These are phyloP conservation scores for Fusarium fracticaudum DNA, from an alignment of 2,329 filamentous ascomycete species.

Conservation along the genomic window DNA sequence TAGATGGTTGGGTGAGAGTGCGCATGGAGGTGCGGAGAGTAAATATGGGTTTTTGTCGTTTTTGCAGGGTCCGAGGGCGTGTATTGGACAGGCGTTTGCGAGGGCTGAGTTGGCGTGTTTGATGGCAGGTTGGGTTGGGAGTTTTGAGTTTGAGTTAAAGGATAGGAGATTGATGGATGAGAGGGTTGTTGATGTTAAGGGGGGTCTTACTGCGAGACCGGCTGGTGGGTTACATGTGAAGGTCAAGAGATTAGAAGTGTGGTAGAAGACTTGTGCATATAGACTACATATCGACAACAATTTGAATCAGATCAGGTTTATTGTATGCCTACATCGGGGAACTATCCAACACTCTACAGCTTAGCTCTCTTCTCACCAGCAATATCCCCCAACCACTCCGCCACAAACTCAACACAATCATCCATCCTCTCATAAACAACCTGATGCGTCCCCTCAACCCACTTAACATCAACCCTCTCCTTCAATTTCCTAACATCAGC, in stretches of 20 bases:
- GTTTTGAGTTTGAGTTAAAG: constrained; percentile 70
- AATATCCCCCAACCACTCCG: not conserved
- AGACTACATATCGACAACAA: not conserved
- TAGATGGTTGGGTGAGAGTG: constrained; percentile 70
- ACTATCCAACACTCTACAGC: not conserved
- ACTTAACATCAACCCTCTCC: not conserved
- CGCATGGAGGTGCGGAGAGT: constrained; percentile 74
- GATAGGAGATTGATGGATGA: constrained; percentile 71
- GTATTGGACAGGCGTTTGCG: constrained; percentile 84
- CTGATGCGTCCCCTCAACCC: not conserved
- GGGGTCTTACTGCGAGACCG: constrained; percentile 76
- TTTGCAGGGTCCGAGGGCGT: constrained; percentile 83
- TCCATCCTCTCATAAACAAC: not conserved
- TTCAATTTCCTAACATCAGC: not conserved
- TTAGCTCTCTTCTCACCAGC: not conserved
- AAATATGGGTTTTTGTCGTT: constrained; percentile 86
- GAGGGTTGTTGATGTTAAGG: constrained; percentile 71
- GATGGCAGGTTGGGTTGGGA: constrained; percentile 79
- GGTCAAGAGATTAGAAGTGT: constrained; percentile 54
- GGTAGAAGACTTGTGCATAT: not conserved
- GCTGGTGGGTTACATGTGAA: constrained; percentile 75
- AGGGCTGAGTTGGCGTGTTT: constrained; percentile 86
- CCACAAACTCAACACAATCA: not conserved
- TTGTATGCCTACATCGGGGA: no score
- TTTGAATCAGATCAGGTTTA: no score